Evolutionary conservation across 139 green algal genomes (phyloP), one percentile per base, ranked within the genome.

Genomic region (Chlamydomonas sphaeroides): DNA sequence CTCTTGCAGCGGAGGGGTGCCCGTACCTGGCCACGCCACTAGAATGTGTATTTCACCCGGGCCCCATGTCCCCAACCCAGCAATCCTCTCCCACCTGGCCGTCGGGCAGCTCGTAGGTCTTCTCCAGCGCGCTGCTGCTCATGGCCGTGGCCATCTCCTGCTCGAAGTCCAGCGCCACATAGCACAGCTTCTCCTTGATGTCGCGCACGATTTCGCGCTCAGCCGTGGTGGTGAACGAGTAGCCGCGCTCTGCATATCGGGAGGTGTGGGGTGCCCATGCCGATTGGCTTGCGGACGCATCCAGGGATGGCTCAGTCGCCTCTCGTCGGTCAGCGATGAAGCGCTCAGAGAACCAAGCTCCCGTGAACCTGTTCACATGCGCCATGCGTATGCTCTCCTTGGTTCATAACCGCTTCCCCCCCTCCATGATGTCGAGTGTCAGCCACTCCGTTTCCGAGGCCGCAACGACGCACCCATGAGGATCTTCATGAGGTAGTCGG

Each of bases 121-220:
- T 99, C 90, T 99, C 97, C 18, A 99, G 85, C 30, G 94, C 94
- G 49, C 91, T 96, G 69, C 85, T 94, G 74, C 86, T 90, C 36
- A 89, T 76, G 26, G 90, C 83, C 39, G 92, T 98, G 35, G 90
- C 88, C 88, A 98, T 92, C 90, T 99, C 97, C 77, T 94, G 85
- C 88, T 99, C 97, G 85, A 96, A 99, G 91, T 99, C 97, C n/a
- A 97, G 71, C n/a, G 97, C 97, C 28, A 99, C 97, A 86, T 99
- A 99, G 33, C 91, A 91, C 45, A 99, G 93, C 96, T 99, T 99
- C 93, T 99, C 97, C 95, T 99, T 99, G 86, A 99, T 99, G 92
- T 99, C 97, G 23, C 97, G 92, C 70, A 99, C 97, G 73, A 99
- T 99, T 91, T 99, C 97, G 66, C 95, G 92, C 92, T 99, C 97